Evolutionary conservation across 352 stramenopile species (phyloP), one percentile per base, ranked within the genome.

Genomic region (Phytophthora macrochlamydospora): DNA sequence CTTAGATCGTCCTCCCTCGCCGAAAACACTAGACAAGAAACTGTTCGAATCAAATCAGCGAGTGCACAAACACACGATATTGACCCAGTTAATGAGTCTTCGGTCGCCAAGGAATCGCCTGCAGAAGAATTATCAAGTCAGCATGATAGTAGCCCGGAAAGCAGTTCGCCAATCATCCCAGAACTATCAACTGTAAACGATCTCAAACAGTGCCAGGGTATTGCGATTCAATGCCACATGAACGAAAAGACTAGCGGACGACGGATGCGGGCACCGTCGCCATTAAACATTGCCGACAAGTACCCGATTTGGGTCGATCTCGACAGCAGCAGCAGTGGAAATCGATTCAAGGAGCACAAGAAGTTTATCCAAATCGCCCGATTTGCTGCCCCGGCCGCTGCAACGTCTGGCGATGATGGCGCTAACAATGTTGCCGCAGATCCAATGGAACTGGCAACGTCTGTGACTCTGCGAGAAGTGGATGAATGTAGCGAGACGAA

Each of bases 291-390:
- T 55, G 56, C 52, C 3, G 71, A 72, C 49, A 83, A 70, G 13
- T 85, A 65, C 43, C 74, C 76, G 0, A 58, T 81, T 24, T 83
- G 67, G 53, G 48, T 81, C 2, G 72, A 83, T 11, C 45, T 85
- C 2, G 56, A 71, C n/a, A 8, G 45, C 7, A 51, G 18, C 29
- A 35, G 13, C 38, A 60, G 28, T 7, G 46, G 38, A 8, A 40
- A 32, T 43, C 43, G 43, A 9, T 59, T 48, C 33, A 68, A 69
- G 13, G 35, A 58, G 28, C 59, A 37, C 9, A 83, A 71, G 42
- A 63, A 53, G 12, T 85, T 71, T 46, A 49, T 83, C 2, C 74
- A 79, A 59, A 64, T 85, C 2, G 62, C 56, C 13, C 61, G 59
- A 14, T 83, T 79, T 48, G 52, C 40, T 12, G 29, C 12, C 33